These are phyloP conservation scores for Meredithiella fracta DNA, from an alignment of 2,329 filamentous ascomycete genomes.

Conservation along the genomic window DNA sequence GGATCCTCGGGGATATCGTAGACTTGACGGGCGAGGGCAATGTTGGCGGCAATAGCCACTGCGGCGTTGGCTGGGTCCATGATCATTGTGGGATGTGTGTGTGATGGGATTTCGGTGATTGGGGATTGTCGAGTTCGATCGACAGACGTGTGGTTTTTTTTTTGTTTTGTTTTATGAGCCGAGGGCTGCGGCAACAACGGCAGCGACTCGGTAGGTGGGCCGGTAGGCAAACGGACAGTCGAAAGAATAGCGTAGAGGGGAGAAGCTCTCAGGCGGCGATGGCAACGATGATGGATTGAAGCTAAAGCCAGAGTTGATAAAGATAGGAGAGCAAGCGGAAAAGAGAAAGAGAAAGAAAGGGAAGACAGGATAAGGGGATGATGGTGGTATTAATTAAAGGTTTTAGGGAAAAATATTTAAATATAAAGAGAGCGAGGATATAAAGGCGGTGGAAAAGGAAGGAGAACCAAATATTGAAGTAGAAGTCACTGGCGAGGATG, in stretches of 20 bases:
- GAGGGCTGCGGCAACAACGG: not conserved
- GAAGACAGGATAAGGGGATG: not conserved
- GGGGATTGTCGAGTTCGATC: not conserved
- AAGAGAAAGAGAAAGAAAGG: not conserved
- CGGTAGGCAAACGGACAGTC: not conserved
- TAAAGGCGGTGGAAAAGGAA: not conserved
- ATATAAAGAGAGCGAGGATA: not conserved
- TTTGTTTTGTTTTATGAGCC: not conserved
- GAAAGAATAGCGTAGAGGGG: not conserved
- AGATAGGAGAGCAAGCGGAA: not conserved
- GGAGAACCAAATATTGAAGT: not conserved
- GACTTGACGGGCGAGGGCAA: conserved; percentile 13
- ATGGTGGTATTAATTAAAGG: not conserved
- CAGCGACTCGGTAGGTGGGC: not conserved
- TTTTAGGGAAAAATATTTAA: not conserved
- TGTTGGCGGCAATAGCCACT: conserved; percentile 11
- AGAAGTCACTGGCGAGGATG: not conserved
- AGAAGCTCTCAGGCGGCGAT: not conserved
- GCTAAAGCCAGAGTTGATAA: not conserved
- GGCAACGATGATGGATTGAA: not conserved
- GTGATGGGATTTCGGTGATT: not conserved
- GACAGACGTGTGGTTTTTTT: not conserved
- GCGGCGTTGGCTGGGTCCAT: not conserved
- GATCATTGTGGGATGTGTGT: not conserved
- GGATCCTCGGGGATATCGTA: conserved; percentile 14